Conservation (phyloP, 2,329 filamentous ascomycete genomes). For the Ploettnerulaceae sp. region DNA sequence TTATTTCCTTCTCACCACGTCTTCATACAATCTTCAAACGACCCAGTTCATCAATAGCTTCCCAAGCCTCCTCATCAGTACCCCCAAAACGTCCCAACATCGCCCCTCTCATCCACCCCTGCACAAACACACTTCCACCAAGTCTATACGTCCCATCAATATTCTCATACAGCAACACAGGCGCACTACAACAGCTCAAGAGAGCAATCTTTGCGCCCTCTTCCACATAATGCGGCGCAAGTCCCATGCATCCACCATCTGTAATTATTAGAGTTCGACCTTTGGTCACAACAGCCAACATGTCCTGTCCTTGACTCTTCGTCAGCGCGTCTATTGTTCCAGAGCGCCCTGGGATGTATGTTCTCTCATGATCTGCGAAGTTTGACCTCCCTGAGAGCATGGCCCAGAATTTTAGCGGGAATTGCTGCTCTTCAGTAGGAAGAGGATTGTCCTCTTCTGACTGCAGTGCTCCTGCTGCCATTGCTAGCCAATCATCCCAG, state of each 20-base stretch:
- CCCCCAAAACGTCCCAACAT: conserved; percentile 1
- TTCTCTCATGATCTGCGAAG: neutral
- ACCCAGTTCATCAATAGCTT: conserved; percentile 7
- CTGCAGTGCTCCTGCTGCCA: conserved; percentile 1
- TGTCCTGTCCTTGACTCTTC: neutral
- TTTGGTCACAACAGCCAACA: conserved; percentile 2
- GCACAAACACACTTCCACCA: conserved; percentile 11
- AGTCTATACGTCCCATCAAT: conserved; percentile 5
- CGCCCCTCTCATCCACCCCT: conserved; percentile 15
- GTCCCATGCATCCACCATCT: conserved; percentile 9
- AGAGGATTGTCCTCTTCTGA: neutral
- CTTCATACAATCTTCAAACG: conserved; percentile 8
- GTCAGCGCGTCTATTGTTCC: neutral
- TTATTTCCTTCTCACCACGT: too few relatives aligned
- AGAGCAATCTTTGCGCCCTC: conserved; percentile 9
- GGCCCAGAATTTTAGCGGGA: neutral
- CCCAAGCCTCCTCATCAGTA: conserved; percentile 12
- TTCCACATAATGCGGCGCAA: conserved; percentile 8
- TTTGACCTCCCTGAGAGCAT: neutral
- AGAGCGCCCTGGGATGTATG: neutral
- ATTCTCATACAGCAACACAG: conserved; percentile 8
- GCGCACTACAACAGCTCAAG: conserved; percentile 11
- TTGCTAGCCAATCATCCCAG: conserved; percentile 7
- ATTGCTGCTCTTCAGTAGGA: neutral
- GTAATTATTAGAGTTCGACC: conserved; percentile 13